These are phyloP conservation scores for Alternaria rosae DNA, from an alignment of 2,329 filamentous ascomycete species.

Conservation along the genomic window DNA sequence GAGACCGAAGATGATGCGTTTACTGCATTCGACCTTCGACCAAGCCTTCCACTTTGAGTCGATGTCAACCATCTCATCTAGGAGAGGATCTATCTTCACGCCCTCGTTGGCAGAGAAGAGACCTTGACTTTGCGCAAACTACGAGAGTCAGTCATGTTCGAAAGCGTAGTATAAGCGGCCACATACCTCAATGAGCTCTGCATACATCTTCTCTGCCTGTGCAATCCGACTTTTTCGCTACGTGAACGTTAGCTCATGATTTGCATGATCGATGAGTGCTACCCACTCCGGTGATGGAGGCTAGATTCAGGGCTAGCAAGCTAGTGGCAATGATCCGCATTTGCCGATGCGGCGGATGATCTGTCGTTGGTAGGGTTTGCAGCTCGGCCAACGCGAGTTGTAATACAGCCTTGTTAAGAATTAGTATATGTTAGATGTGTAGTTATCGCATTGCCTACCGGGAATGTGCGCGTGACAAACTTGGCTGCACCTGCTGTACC, in stretches of 20 bases:
- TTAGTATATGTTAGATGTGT: background rate
- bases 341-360: constrained; percentile 51
- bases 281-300: constrained; percentile 58
- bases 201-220: constrained; percentile 60
- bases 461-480: constrained; percentile 59
- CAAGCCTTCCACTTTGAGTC: constrained; percentile 61
- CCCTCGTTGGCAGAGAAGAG: constrained; percentile 58
- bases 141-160: constrained; percentile 15
- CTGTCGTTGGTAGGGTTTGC: constrained; percentile 51
- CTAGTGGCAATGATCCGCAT: constrained; percentile 58
- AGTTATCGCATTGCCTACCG: constrained; percentile 30
- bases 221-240: constrained; percentile 53
- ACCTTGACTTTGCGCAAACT: constrained; percentile 59
- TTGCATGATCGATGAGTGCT: no score
- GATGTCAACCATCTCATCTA: constrained; percentile 55
- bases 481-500: constrained; percentile 60
- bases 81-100: constrained; percentile 46
- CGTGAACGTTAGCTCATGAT: constrained; percentile 12
- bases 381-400: constrained; percentile 55
- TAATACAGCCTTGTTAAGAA: constrained; percentile 34
- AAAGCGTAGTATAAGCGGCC: background rate
- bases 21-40: constrained; percentile 61
- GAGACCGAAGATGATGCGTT: constrained; percentile 58
- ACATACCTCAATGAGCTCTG: constrained; percentile 57
- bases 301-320: constrained; percentile 58